Evolutionary conservation across 495 filamentous ascomycete genomes (phyloP), one percentile per base, ranked within the genome.

Genomic region (Entonaema liquescens): DNA sequence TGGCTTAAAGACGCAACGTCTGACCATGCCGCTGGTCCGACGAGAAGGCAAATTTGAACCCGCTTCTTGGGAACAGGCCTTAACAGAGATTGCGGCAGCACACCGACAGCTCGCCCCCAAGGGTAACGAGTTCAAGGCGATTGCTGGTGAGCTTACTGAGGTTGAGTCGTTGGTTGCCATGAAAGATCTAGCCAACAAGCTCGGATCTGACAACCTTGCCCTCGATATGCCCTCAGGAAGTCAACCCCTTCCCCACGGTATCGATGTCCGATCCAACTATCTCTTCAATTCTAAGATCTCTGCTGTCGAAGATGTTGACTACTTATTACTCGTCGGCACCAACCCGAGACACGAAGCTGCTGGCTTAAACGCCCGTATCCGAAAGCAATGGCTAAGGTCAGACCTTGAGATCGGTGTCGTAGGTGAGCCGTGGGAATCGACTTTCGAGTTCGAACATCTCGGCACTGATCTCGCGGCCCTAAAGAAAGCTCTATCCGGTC

Each of bases 331-430:
- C 21, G 86, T 98, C 69, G 95, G 94, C 67, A 97, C 93, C 66
- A 99, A 99, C 82, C 92, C 95, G 28, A 89, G 95, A 60, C 91
- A 95, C 71, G 95, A 99, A 81, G 95, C 95, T 50, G 93, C 95
- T 44, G 92, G 93, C 62, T 85, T 99, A 21, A 99, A 99, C 76
- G 94, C 95, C 54, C 91, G 95, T 65, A 99, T 99, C 74, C 87
- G 95, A 66, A 99, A 99, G 83, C 95, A 98, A 79, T 99, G 95
- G 89, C 83, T 99, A 40, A 91, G 95, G 67, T 97, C 95, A 33
- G 94, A 99, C 77, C 87, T 99, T 25, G 91, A 98, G 77, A 86
- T 99, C 72, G 95, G 92, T 62, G 88, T 98, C 66, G 90, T 99
- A 59, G 95, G 95, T 65, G 93, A 98, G 81, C 78, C 89, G 19